Evolutionary conservation across 163 green algal genomes (phyloP).

Genomic region (Scenedesmus sp.): DNA sequence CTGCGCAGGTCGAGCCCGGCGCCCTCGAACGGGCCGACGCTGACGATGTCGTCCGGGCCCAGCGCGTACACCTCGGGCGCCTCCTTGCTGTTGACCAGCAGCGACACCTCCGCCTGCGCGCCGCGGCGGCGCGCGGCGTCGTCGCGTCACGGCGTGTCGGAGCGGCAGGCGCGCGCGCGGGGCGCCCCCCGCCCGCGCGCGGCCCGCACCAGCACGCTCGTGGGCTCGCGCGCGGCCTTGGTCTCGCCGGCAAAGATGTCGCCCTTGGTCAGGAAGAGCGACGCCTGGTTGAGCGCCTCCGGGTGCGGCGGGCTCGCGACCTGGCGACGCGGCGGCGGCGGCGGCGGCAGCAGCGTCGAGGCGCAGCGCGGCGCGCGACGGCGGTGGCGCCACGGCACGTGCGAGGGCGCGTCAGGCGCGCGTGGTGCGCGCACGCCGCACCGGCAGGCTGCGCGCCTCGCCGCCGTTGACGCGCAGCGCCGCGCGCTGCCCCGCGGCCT

Average conservation of each 20-base stretch:
- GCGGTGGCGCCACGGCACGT: neutral
- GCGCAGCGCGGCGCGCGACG: neutral
- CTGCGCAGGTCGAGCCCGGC: conserved; percentile 72
- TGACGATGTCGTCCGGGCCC: conserved; percentile 60
- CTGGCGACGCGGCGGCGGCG: neutral
- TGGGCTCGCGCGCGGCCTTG: conserved; percentile 66
- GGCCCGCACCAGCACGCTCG: conserved; percentile 55
- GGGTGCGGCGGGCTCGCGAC: conserved; percentile 57
- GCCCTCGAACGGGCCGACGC: conserved; percentile 82
- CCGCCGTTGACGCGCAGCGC: conserved; percentile 73
- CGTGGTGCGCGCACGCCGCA: neutral
- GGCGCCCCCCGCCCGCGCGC: too few relatives aligned
- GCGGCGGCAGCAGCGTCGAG: neutral
- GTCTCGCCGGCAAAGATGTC: conserved; percentile 80
- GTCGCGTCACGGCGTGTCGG: too few relatives aligned
- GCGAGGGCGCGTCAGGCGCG: too few relatives aligned
- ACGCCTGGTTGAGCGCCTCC: conserved; percentile 60
- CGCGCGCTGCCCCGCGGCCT: conserved; percentile 71
- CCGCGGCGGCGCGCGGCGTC: too few relatives aligned
- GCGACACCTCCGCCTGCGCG: conserved; percentile 60
- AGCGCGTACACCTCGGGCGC: conserved; percentile 73
- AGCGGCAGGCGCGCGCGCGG: neutral
- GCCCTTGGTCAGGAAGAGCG: conserved; percentile 62
- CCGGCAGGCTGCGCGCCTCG: conserved; percentile 27
- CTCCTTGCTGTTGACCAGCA: conserved; percentile 72